A percentile compares a stretch with the other conserved stretches of the same genome.
These are phyloP conservation scores for Trichoderma pleuroti DNA, from an alignment of 2,329 filamentous ascomycete species.

Conservation along the genomic window DNA sequence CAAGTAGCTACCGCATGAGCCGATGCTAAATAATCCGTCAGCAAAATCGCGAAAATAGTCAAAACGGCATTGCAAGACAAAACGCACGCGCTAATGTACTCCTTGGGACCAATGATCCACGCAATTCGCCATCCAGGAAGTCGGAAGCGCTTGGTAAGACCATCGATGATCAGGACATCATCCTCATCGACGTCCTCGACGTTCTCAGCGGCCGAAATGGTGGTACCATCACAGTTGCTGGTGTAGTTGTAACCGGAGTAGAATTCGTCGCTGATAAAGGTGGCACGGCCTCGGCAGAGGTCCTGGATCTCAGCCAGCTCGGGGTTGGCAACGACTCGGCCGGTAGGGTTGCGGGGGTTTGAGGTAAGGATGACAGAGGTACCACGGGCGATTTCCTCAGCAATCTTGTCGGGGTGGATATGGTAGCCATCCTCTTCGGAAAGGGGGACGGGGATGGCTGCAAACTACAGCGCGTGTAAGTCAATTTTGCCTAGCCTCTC, in stretches of 20 bases:
- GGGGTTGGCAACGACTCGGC: slow-evolving; percentile 78
- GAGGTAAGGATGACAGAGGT: slow-evolving; percentile 88
- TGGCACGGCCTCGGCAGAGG: slow-evolving; percentile 84
- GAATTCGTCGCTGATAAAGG: slow-evolving; percentile 94
- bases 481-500: not conserved
- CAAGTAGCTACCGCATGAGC: slow-evolving; percentile 87
- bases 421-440: slow-evolving; percentile 85
- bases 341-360: slow-evolving; percentile 92
- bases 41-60: not conserved
- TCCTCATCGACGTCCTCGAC: slow-evolving; percentile 85
- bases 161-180: slow-evolving; percentile 91
- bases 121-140: slow-evolving; percentile 95
- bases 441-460: slow-evolving; percentile 80
- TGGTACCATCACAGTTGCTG: slow-evolving; percentile 81
- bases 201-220: slow-evolving; percentile 86
- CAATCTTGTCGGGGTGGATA: slow-evolving; percentile 89
- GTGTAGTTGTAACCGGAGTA: slow-evolving; percentile 97
- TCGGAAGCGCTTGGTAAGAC: slow-evolving; percentile 93
- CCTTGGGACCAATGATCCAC: slow-evolving; percentile 91
- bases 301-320: slow-evolving; percentile 89
- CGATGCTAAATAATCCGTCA: slow-evolving; percentile 51
- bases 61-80: not conserved
- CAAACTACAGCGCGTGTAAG: slow-evolving; percentile 54
- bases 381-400: slow-evolving; percentile 82
- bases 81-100: slow-evolving; percentile 79